Base-by-base conservation (phyloP, 2,329 filamentous ascomycete species). In the Tolypocladium ovalisporum region DNA sequence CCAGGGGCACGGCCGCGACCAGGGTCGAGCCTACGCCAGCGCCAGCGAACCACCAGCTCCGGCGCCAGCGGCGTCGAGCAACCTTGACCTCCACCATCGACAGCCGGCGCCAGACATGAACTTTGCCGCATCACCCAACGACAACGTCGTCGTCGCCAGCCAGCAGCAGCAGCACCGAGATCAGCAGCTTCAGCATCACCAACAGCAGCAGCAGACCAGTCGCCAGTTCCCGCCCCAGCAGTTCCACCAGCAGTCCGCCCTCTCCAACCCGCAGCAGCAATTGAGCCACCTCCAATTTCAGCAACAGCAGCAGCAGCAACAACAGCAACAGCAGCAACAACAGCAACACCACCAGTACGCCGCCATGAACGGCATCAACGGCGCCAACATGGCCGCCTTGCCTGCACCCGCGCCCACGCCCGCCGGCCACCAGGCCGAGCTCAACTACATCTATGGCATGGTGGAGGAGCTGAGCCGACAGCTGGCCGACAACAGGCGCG, bases 361-460 rank as follows among this genome's bases (percentile, higher is more conserved):
- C 55, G 58, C 56, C 57, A 79, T 79, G 76, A 79, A 79, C 67
- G 76, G 76, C 60, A 73, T 78, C 65, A 79, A 79, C 62, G 77
- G 76, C 64, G 71, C 68, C 62, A 75, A 73, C 63, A 73, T 78
- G 71, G 70, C 74, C 34, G 72, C 71, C 36, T 76, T 75, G 59
- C 76, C 79, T 59, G 36, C 58, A 58, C 75, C 77, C 58, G 54
- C 79, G 51, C 83, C 84, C 17, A 84, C 81, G 19, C 84, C 84
- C n/a, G 84, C 84, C 22, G 84, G 83, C 53, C 84, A 87, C 67
- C 83, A 87, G 69, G 80, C 83, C 55, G 84, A 87, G 69, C 78
- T 87, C 59, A 85, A 85, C 66, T 83, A 85, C 70, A 85, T 87
- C 65, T 86, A 86, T 66, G 76, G 77, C 62, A 83, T 87, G 80